Evolutionary conservation across 2,329 filamentous ascomycete species (phyloP), one percentile per base, ranked within the genome.

Genomic region (Xylariaceae sp.): DNA sequence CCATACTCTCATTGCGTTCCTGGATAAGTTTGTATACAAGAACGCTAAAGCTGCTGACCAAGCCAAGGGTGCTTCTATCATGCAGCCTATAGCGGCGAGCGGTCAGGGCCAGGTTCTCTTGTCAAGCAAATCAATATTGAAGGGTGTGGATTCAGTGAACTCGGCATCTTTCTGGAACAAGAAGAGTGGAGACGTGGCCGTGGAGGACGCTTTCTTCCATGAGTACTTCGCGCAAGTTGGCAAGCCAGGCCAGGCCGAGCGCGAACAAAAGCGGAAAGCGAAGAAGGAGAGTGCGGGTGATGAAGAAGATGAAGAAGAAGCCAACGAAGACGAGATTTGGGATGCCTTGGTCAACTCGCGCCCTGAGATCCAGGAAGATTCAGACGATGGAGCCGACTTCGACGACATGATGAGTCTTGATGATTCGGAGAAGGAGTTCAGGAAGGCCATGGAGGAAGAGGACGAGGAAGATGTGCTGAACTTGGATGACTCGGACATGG

Each of bases 11-110:
- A 94, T 94, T 67, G 88, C 95, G 70, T 99, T 99, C 78, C 79
- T 99, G 55, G 94, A 99, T 73, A 91, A 95, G 64, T 99, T 99
- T 71, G 90, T 96, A n/a, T 99, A 97, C 79, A 87, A 89, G 63
- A 96, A 94, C 65, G 85, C 92, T 58, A 96, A 96, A 77, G 76
- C 84, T 3, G 80, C 80, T 12, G 78, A 82, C 50, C 72, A 76
- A 34, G 78, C 83, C 32, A 88, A 89, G 60, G 95, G 95, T 48
- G 80, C 82, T 31, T 96, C 91, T 30, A 95, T 99, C 71, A 99
- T 99, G 94, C 94, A 99, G 72, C 94, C 95, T 40, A 82, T 96
- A 35, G 74, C 74, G 19, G 68, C 73, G 48, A 77, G 76, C 58
- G 75, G 77, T 51, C 73, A 80, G 57, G 80, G 80, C 61, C 81